Base-by-base conservation (phyloP, 345 rosid species). In the Eutrema yunnanense region DNA sequence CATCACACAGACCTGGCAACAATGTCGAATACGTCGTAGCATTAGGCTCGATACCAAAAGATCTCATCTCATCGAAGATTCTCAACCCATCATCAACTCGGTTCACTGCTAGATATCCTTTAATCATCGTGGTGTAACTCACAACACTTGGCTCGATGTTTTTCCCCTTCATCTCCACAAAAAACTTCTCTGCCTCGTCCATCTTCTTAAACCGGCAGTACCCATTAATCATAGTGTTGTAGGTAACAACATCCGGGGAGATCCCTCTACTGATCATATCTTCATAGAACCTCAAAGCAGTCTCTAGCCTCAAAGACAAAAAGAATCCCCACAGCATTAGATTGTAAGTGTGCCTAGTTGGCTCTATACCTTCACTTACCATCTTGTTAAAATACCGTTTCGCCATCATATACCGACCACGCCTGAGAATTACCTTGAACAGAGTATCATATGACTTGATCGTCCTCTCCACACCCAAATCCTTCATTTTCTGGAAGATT, bases 381-480 rank as follows among this genome's bases (percentile, higher is more conserved):
- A 93, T 90, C 77, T 77, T 83, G 65, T 90, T 93, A 56, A 90
- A 93, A 48, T 78, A 85, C 78, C 97, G 81, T 69, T 93, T 89
- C 8, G 94, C 97, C 98, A 93, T 93, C 97, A 89, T 86, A 75
- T 90, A 89, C 58, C 97, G 49, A 8, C 98, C 94, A 13, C 89
- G 85, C 80, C 92, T 85, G 57, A 93, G 22, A 38, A 93, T 93
- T 59, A 86, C 92, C 81, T 90, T 90, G 59, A 90, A 93, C 71
- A 90, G 57, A 46, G 81, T 38, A 84, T 90, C 86, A 60, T 90
- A 93, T 59, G 94, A 87, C 78, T 84, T 89, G 2, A 77, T 49
- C 60, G 83, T 89, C 82, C 96, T 93, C 82, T 80, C 75, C 27
- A 93, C 86, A 48, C 94, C 92, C 76, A 93, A 55, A 52, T 93